A percentile compares a stretch with the other conserved stretches of the same genome.
Conservation (phyloP, 768 basidiomycete species). For the Cytidiella melzeri region DNA sequence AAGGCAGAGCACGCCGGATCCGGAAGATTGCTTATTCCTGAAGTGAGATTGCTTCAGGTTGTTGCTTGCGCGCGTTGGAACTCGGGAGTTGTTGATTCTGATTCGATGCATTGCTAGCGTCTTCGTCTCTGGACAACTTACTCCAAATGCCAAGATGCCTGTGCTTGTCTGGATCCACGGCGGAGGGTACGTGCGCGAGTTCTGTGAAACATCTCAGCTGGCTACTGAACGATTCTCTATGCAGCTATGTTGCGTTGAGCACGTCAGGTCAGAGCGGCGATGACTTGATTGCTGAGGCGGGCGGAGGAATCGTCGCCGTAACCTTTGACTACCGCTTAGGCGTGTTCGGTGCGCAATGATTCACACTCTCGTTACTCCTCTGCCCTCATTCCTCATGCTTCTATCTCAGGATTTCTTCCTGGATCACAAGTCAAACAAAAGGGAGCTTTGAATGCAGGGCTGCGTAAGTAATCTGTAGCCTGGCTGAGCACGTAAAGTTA, state of each 20-base stretch:
- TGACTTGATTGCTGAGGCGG: neutral
- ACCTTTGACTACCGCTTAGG: neutral
- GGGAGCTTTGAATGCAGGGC: neutral
- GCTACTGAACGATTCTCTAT: neutral
- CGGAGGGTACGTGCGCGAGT: neutral
- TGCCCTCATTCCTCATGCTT: neutral
- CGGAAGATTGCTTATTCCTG: neutral
- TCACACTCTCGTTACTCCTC: neutral
- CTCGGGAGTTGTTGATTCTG: too few relatives aligned
- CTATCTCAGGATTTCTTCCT: neutral
- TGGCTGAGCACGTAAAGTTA: too few relatives aligned
- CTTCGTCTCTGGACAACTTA: neutral
- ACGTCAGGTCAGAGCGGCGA: neutral
- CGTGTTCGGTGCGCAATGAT: neutral
- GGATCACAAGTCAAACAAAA: neutral
- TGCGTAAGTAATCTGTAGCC: neutral
- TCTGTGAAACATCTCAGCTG: too few relatives aligned
- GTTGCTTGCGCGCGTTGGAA: too few relatives aligned
- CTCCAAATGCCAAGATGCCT: neutral
- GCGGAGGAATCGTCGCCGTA: neutral
- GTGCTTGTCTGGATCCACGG: neutral
- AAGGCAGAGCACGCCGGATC: neutral
- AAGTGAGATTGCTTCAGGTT: neutral
- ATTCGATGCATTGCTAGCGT: neutral
- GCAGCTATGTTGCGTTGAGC: neutral